Conservation (phyloP, 306 rosid genomes). For the Potentilla sterilis region DNA sequence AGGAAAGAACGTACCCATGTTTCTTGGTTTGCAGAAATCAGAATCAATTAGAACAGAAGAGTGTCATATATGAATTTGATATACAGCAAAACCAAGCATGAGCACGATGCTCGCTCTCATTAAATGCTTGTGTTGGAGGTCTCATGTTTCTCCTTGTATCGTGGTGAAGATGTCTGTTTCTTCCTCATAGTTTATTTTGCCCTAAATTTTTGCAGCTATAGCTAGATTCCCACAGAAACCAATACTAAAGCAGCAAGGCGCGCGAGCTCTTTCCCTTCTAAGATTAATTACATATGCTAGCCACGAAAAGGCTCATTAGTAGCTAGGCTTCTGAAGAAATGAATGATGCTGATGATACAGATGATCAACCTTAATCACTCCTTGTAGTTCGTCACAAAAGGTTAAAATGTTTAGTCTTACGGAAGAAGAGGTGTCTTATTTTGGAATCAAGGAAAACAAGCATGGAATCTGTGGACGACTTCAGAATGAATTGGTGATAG, state of each 20-base stretch:
- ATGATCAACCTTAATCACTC: no score
- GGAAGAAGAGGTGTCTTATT: slow-evolving; percentile 43
- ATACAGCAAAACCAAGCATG: background rate
- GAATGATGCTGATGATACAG: no score
- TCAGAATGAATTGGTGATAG: background rate
- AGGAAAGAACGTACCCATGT: background rate
- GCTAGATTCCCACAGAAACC: slow-evolving; percentile 34
- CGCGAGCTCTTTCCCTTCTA: no score
- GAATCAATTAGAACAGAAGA: background rate
- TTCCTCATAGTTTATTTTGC: slow-evolving; percentile 39
- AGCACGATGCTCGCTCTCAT: slow-evolving; percentile 37
- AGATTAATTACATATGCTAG: no score
- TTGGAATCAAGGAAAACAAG: slow-evolving; percentile 47
- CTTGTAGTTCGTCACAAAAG: no score
- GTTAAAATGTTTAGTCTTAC: no score
- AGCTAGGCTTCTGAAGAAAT: no score
- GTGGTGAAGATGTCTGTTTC: slow-evolving; percentile 87
- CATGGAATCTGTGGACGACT: slow-evolving; percentile 54
- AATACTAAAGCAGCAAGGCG: slow-evolving; percentile 26
- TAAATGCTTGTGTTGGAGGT: slow-evolving; percentile 54
- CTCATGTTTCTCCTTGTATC: slow-evolving; percentile 59
- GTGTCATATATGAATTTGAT: background rate
- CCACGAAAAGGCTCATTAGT: no score
- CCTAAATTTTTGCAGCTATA: slow-evolving; percentile 11
- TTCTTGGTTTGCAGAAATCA: background rate